Conservation (phyloP, 768 basidiomycete genomes). For the Macrolepiota albuminosa region DNA sequence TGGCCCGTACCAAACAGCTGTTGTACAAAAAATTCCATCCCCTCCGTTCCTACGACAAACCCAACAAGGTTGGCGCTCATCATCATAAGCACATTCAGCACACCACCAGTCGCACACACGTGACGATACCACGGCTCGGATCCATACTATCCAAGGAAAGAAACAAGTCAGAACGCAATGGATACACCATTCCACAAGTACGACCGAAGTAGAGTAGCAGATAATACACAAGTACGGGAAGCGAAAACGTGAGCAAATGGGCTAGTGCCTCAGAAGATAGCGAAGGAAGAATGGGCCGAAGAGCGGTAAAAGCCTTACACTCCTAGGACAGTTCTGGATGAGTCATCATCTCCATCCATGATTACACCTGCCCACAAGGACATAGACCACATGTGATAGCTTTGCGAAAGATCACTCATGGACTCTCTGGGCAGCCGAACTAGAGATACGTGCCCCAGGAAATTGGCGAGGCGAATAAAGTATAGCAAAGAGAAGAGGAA, state of each 20-base stretch:
- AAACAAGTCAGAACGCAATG: background rate
- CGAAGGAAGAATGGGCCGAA: background rate
- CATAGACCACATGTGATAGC: background rate
- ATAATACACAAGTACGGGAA: background rate
- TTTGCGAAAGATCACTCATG: background rate
- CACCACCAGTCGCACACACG: conserved; percentile 75
- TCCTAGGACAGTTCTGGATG: background rate
- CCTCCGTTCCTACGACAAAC: conserved; percentile 88
- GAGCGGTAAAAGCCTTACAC: background rate
- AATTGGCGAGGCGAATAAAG: background rate
- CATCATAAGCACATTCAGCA: conserved; percentile 84
- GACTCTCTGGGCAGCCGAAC: background rate
- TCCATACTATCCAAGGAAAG: conserved; percentile 50
- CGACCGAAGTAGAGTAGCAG: background rate
- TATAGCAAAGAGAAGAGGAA: background rate
- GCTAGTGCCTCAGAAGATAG: background rate
- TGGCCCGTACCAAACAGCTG: conserved; percentile 60
- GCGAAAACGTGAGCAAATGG: background rate
- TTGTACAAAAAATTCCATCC: conserved; percentile 58
- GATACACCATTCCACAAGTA: background rate
- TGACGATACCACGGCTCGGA: conserved; percentile 78
- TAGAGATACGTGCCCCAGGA: background rate
- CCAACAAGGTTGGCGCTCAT: conserved; percentile 91
- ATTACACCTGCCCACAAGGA: background rate
- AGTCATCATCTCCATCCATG: background rate